Evolutionary conservation across 2,329 filamentous ascomycete genomes (phyloP).

Genomic region (Sporothrix brasiliensis): DNA sequence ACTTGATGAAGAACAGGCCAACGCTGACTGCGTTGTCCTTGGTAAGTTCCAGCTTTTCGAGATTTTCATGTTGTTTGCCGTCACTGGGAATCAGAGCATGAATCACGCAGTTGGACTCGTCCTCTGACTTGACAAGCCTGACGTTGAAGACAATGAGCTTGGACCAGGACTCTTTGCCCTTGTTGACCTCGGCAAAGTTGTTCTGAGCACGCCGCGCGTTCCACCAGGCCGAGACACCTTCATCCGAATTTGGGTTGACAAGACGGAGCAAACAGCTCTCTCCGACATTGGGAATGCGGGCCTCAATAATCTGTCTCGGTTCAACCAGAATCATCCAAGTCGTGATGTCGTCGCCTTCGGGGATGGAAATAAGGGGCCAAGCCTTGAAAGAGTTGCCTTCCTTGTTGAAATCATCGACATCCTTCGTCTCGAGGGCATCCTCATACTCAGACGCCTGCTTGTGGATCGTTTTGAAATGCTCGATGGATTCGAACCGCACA

Average conservation of each 20-base stretch:
- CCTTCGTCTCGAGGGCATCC: constrained; percentile 36
- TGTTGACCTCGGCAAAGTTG: constrained; percentile 30
- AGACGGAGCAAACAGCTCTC: constrained; percentile 32
- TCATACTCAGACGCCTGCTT: constrained; percentile 34
- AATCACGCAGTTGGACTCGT: constrained; percentile 21
- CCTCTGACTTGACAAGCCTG: constrained; percentile 23
- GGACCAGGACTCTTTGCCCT: constrained; percentile 27
- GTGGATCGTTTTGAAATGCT: constrained; percentile 34
- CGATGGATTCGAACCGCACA: constrained; percentile 31
- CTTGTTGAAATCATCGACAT: constrained; percentile 45
- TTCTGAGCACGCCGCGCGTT: constrained; percentile 30
- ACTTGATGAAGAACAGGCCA: constrained; percentile 33
- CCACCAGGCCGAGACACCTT: constrained; percentile 33
- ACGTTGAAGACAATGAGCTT: constrained; percentile 33
- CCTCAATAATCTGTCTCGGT: constrained; percentile 4
- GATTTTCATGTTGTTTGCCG: not conserved
- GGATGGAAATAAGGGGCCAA: constrained; percentile 33
- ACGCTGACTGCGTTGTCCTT: constrained; percentile 31
- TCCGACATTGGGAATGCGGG: constrained; percentile 32
- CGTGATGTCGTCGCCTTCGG: constrained; percentile 27
- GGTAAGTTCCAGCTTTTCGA: constrained; percentile 24
- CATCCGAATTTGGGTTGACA: constrained; percentile 13
- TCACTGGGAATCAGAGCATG: constrained; percentile 30
- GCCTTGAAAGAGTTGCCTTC: constrained; percentile 35
- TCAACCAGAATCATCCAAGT: constrained; percentile 36